Base-by-base conservation (phyloP, 192 early-diverging fungal genomes). In the Diversispora epigaea region DNA sequence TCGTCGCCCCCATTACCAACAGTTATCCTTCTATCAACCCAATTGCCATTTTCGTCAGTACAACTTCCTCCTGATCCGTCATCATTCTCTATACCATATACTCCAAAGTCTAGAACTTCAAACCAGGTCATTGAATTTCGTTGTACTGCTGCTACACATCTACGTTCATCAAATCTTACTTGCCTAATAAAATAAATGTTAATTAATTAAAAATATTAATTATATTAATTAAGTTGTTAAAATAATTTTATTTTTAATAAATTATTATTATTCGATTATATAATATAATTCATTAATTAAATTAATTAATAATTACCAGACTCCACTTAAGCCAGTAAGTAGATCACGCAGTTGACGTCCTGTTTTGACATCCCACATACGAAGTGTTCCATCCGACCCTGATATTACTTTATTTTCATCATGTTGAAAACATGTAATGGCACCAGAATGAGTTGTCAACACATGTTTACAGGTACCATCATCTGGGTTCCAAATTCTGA, bases 401-500 rank as follows among this genome's bases (percentile, higher is more conserved):
- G 93, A 95, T 40, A 98, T 94, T 19, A 98, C 92, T 60, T 97
- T 97, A 43, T 88, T 84, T 11, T 86, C 88, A 78, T 99, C 98
- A 79, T 97, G 94, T 79, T 99, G 97, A 83, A 99, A 97, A 75
- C 97, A 98, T 3, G 98, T 99, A 58, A 99, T 99, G 9, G 98
- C 96, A 41, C 87, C 92, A 43, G 78, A 77, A 77, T 94, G 96
- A n/a, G 86, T 95, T 49, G 85, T 90, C 68, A 90, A 86, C 55
- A 86, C 83, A 85, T 89, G 86, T 77, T 92, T 68, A 75, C 85
- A 87, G 6, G 81, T 71, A 71, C 89, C 77, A 72, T 92, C 73
- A 60, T 87, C 77, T 73, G 94, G 80, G 62, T 89, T 88, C 98
- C 98, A 99, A 43, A 98, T 91, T 5, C 98, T 88, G 49, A 99